Conservation (phyloP, 805 yeast genomes). For the Kregervanrija delftensis region DNA sequence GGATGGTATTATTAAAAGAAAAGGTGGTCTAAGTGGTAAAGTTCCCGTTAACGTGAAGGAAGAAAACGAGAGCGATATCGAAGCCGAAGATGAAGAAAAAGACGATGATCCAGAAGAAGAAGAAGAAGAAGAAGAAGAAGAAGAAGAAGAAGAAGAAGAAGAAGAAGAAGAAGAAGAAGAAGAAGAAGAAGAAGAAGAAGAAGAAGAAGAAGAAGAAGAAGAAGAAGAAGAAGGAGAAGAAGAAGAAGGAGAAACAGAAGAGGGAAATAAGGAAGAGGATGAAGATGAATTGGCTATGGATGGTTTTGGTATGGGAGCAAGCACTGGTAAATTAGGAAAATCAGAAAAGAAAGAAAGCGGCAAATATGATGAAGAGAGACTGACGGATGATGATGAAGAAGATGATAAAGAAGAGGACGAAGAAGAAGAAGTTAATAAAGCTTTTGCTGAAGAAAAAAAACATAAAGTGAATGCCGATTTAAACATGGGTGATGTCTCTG, state of each 20-base stretch:
- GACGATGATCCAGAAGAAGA: slow-evolving; percentile 27
- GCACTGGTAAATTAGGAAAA: slow-evolving; percentile 24
- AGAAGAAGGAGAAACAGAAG: slow-evolving; percentile 23
- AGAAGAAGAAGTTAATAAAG: slow-evolving; percentile 26
- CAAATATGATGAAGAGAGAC: slow-evolving; percentile 19
- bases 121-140: slow-evolving; percentile 30
- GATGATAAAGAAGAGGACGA: slow-evolving; percentile 29
- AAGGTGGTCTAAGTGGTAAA: slow-evolving; percentile 52
- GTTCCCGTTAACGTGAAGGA: slow-evolving; percentile 28
- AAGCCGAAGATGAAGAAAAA: slow-evolving; percentile 33
- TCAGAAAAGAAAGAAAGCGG: slow-evolving; percentile 11
- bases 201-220: slow-evolving; percentile 28
- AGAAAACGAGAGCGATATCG: slow-evolving; percentile 29
- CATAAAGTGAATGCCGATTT: slow-evolving; percentile 29
- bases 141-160: slow-evolving; percentile 22
- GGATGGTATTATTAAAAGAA: slow-evolving; percentile 79
- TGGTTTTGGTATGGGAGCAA: slow-evolving; percentile 34
- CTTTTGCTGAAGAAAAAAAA: slow-evolving; percentile 28
- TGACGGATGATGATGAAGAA: slow-evolving; percentile 20
- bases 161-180: slow-evolving; percentile 29
- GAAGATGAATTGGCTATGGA: slow-evolving; percentile 36
- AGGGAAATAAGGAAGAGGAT: slow-evolving; percentile 17
- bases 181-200: slow-evolving; percentile 30
- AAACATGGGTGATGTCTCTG: slow-evolving; percentile 20
- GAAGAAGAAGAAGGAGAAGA: slow-evolving; percentile 34